Evolutionary conservation across 78 protist genomes (phyloP).

Genomic region (Dictyostelium firmibasis): DNA sequence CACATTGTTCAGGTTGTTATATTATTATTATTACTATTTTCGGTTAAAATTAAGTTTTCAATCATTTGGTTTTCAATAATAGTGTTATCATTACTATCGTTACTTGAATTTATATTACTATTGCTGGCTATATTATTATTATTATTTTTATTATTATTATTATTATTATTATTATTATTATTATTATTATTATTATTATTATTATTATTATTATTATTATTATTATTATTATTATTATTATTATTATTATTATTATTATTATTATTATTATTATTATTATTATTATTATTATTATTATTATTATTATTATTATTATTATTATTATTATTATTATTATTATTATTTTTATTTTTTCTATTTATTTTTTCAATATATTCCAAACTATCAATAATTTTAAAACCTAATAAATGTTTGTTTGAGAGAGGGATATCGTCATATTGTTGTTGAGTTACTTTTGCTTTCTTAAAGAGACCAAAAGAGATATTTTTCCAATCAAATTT

Average conservation of each 20-base stretch:
- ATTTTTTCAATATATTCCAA: neutral
- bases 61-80: neutral
- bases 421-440: slow-evolving; percentile 18
- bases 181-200: neutral
- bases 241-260: no score
- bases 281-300: slow-evolving; percentile 9
- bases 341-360: neutral
- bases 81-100: neutral
- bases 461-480: slow-evolving; percentile 19
- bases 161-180: no score
- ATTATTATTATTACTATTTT: slow-evolving; percentile 13
- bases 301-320: neutral
- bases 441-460: slow-evolving; percentile 26
- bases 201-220: neutral
- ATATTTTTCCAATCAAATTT: slow-evolving; percentile 46
- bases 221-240: neutral
- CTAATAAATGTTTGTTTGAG: neutral
- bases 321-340: neutral
- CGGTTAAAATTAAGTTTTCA: no score
- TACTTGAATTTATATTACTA: neutral
- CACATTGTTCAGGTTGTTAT: neutral
- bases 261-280: neutral
- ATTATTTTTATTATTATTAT: neutral
- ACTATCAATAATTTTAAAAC: slow-evolving; percentile 47
- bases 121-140: no score